Conservation (phyloP, 257 asterid genomes). For the Cruciata laevipes region DNA sequence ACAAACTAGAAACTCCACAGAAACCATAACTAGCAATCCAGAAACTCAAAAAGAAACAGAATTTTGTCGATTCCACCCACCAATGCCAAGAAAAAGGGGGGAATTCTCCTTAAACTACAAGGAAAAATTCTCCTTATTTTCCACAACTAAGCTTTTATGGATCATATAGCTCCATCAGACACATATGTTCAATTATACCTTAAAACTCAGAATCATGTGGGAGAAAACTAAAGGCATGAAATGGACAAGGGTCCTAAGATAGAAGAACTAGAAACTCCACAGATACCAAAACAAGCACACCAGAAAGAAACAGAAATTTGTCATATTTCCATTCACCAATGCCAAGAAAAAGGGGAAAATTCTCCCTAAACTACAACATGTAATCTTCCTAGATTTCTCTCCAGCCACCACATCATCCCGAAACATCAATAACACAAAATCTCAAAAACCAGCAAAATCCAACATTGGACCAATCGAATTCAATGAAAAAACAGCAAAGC, state of each 20-base stretch:
- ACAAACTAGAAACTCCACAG: neutral
- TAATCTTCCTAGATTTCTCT: neutral
- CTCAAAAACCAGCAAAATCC: conserved; percentile 1
- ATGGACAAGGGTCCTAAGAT: neutral
- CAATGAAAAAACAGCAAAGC: neutral
- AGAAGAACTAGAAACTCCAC: neutral
- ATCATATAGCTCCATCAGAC: neutral
- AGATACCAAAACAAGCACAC: neutral
- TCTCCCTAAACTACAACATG: neutral
- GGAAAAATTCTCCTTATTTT: no score
- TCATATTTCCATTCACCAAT: conserved; percentile 4
- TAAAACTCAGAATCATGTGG: neutral
- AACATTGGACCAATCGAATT: neutral
- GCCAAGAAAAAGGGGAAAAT: neutral
- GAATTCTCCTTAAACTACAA: neutral
- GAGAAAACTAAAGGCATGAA: neutral
- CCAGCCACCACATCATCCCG: neutral
- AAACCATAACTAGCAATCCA: neutral
- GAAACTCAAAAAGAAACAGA: neutral
- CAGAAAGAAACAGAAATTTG: neutral
- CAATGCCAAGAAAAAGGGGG: neutral
- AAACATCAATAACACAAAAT: neutral
- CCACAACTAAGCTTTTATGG: neutral
- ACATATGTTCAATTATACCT: neutral
- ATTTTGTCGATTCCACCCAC: neutral